Evolutionary conservation across 1,284 basidiomycete genomes (phyloP).

Genomic region (Irpex rosettiformis): DNA sequence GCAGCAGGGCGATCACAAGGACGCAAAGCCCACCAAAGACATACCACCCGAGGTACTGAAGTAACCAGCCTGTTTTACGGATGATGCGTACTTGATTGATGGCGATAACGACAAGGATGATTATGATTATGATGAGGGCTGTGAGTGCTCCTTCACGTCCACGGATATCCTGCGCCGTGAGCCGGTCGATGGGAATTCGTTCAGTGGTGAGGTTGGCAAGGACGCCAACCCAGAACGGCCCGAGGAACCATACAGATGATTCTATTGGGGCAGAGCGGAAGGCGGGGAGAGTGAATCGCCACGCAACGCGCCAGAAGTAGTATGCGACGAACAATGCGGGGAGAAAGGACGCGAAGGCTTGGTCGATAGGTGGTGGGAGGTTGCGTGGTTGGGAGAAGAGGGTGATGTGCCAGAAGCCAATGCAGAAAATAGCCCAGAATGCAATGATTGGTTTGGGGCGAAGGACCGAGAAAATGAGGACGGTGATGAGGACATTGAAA

Average conservation of each 20-base stretch:
- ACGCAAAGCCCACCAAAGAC: slow-evolving; percentile 62
- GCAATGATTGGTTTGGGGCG: slow-evolving; percentile 69
- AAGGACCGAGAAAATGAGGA: slow-evolving; percentile 67
- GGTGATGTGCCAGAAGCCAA: slow-evolving; percentile 86
- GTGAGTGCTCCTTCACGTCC: slow-evolving; percentile 69
- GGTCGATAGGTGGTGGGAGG: slow-evolving; percentile 65
- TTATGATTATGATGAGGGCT: slow-evolving; percentile 67
- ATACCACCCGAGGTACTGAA: slow-evolving; percentile 73
- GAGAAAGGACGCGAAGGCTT: slow-evolving; percentile 74
- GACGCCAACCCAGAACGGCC: slow-evolving; percentile 79
- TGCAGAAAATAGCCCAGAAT: slow-evolving; percentile 78
- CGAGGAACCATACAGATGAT: slow-evolving; percentile 70
- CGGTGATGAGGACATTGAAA: slow-evolving; percentile 68
- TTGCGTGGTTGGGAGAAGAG: slow-evolving; percentile 77
- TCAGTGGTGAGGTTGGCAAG: slow-evolving; percentile 63
- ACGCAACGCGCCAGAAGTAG: slow-evolving; percentile 74
- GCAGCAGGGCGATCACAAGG: slow-evolving; percentile 68
- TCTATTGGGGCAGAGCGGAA: slow-evolving; percentile 73
- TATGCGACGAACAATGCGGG: slow-evolving; percentile 79
- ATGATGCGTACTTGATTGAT: slow-evolving; percentile 83
- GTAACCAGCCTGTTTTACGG: slow-evolving; percentile 79
- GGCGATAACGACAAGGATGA: slow-evolving; percentile 57
- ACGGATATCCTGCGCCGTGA: slow-evolving; percentile 67
- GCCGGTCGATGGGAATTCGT: slow-evolving; percentile 70
- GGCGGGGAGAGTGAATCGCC: slow-evolving; percentile 72